These are phyloP conservation scores for Aegle marmelos DNA, from an alignment of 345 rosid species.

Conservation along the genomic window DNA sequence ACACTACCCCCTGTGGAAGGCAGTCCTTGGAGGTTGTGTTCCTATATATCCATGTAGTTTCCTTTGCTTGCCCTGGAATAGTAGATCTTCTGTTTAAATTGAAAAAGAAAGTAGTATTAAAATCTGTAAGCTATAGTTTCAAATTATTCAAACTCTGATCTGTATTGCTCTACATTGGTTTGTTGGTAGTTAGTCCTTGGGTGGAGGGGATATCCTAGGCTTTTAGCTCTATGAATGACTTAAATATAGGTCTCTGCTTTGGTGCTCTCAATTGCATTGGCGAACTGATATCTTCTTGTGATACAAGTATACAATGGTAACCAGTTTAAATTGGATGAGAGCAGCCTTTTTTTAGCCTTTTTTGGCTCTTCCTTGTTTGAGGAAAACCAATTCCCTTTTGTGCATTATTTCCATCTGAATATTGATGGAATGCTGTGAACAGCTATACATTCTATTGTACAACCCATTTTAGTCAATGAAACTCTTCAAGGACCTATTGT, in stretches of 20 bases:
- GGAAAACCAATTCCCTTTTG: background rate
- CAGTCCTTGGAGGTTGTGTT: constrained; percentile 72
- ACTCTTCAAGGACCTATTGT: background rate
- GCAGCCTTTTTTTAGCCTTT: background rate
- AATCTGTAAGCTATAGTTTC: background rate
- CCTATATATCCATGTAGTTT: constrained; percentile 9
- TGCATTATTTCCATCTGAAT: background rate
- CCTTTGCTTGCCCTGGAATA: constrained; percentile 6
- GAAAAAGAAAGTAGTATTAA: background rate
- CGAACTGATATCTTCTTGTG: background rate
- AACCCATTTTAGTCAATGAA: background rate
- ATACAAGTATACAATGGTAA: background rate
- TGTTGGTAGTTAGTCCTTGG: constrained; percentile 1
- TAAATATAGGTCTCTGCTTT: background rate
- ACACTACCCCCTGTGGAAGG: constrained; percentile 57
- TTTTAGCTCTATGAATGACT: background rate
- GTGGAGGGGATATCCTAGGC: background rate
- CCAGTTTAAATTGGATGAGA: background rate
- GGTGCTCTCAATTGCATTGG: background rate
- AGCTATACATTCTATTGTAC: background rate
- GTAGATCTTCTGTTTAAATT: constrained; percentile 4
- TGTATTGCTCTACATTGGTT: constrained; percentile 2
- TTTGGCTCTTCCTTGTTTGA: background rate
- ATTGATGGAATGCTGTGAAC: background rate
- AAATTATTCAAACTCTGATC: background rate